Evolutionary conservation across 352 stramenopile genomes (phyloP).

Genomic region (Globisporangium camurandrum): DNA sequence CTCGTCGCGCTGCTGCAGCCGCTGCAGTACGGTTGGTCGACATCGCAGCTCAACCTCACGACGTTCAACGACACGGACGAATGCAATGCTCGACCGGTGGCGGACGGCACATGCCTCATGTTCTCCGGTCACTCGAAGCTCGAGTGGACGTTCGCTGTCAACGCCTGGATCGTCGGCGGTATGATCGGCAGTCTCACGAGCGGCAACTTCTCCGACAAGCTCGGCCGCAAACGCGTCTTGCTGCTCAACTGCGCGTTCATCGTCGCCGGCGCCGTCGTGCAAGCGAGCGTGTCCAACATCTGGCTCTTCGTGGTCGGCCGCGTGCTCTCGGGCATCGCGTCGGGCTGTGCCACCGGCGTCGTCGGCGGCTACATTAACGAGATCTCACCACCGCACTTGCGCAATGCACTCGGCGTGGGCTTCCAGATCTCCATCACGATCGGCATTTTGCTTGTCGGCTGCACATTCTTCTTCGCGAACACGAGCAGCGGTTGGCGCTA

Average conservation of each 20-base stretch:
- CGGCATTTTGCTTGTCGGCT: slow-evolving; percentile 32
- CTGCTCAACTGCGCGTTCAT: slow-evolving; percentile 29
- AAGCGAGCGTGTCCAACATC: slow-evolving; percentile 19
- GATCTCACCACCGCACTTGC: slow-evolving; percentile 29
- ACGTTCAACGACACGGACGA: slow-evolving; percentile 25
- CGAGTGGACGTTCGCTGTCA: slow-evolving; percentile 32
- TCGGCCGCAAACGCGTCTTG: slow-evolving; percentile 24
- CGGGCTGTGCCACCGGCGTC: slow-evolving; percentile 24
- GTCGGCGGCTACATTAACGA: slow-evolving; percentile 39
- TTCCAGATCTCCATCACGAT: slow-evolving; percentile 42
- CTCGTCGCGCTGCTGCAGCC: slow-evolving; percentile 37
- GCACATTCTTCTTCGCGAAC: slow-evolving; percentile 53
- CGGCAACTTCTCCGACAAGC: slow-evolving; percentile 20
- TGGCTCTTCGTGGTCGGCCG: slow-evolving; percentile 29
- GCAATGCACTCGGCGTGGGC: slow-evolving; percentile 20
- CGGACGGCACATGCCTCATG: slow-evolving; percentile 22
- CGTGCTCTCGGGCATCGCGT: slow-evolving; percentile 28
- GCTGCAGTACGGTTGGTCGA: slow-evolving; percentile 45
- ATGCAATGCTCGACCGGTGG: slow-evolving; percentile 21
- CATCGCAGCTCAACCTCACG: slow-evolving; percentile 49
- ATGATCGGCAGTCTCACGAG: slow-evolving; percentile 27
- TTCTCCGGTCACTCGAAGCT: slow-evolving; percentile 24
- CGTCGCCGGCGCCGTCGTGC: slow-evolving; percentile 20
- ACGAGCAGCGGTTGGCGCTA: slow-evolving; percentile 36
- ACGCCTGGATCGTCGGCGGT: slow-evolving; percentile 33